Evolutionary conservation across 2,329 filamentous ascomycete genomes (phyloP).

Genomic region (Ophiostoma triangulosporum): DNA sequence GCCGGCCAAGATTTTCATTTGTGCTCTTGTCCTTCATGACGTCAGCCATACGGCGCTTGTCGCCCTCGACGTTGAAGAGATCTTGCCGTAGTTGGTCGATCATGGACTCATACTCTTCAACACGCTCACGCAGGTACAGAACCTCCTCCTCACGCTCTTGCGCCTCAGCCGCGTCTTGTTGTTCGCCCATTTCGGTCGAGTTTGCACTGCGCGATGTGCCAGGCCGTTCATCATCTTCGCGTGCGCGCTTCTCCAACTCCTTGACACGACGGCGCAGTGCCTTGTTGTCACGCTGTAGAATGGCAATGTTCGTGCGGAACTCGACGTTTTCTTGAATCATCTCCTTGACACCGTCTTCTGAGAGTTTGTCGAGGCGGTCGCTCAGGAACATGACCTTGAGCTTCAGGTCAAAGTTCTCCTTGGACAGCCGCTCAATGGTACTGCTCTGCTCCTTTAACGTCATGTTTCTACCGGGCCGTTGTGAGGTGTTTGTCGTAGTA

Average conservation of each 20-base stretch:
- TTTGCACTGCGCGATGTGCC: conserved; percentile 43
- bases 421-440: conserved; percentile 89
- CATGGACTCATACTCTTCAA: conserved; percentile 72
- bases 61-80: conserved; percentile 62
- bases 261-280: conserved; percentile 66
- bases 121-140: conserved; percentile 65
- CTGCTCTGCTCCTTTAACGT: conserved; percentile 96
- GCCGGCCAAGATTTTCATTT: conserved; percentile 35
- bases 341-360: conserved; percentile 91
- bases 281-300: conserved; percentile 84
- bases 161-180: conserved; percentile 43
- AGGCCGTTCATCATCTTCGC: conserved; percentile 49
- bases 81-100: conserved; percentile 74
- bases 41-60: conserved; percentile 77
- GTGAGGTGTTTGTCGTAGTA: conserved; percentile 5
- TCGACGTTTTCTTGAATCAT: conserved; percentile 98
- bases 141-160: conserved; percentile 75
- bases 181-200: conserved; percentile 43
- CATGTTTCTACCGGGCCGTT: conserved; percentile 52
- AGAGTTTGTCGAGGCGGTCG: conserved; percentile 81
- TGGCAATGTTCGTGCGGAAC: conserved; percentile 77
- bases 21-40: conserved; percentile 51
- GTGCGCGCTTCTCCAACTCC: conserved; percentile 71
- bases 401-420: conserved; percentile 96
- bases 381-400: conserved; percentile 96